phyloP scores from a whole-genome alignment of 768 basidiomycete genomes.

The Paxillus involutus region DNA sequence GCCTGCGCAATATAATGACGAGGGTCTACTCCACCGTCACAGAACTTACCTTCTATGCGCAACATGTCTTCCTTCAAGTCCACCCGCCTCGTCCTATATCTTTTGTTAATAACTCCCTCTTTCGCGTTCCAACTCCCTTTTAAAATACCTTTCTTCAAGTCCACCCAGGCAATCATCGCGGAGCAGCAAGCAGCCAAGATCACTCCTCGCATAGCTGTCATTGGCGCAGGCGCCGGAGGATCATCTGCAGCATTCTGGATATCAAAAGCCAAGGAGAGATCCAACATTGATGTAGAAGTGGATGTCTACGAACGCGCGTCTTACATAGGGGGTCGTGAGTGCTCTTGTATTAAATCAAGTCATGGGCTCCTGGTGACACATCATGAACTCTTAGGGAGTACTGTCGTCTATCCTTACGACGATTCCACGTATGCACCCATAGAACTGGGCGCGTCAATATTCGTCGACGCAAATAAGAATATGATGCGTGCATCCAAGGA shows the following conservation, averaged over 20 bases:
- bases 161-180: constrained; percentile 22
- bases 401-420: constrained; percentile 69
- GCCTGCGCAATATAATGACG: background rate
- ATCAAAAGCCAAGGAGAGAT: constrained; percentile 70
- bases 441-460: constrained; percentile 89
- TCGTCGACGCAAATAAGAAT: constrained; percentile 74
- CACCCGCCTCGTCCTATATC: constrained; percentile 13
- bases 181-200: constrained; percentile 19
- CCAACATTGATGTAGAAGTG: constrained; percentile 67
- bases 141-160: constrained; percentile 53
- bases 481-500: constrained; percentile 74
- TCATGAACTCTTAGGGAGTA: constrained; percentile 57
- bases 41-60: background rate
- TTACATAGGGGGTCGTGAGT: constrained; percentile 87
- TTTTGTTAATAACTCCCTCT: constrained; percentile 22
- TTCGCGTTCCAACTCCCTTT: constrained; percentile 51
- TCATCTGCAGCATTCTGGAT: constrained; percentile 86
- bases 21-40: background rate
- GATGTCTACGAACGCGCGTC: constrained; percentile 80
- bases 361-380: constrained; percentile 1
- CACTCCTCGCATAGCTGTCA: constrained; percentile 70
- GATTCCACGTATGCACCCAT: constrained; percentile 57
- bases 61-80: constrained; percentile 13
- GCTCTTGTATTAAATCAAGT: background rate
- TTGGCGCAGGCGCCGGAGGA: constrained; percentile 90